phyloP scores from a whole-genome alignment of 768 basidiomycete species.

The Mycena epipterygia region DNA sequence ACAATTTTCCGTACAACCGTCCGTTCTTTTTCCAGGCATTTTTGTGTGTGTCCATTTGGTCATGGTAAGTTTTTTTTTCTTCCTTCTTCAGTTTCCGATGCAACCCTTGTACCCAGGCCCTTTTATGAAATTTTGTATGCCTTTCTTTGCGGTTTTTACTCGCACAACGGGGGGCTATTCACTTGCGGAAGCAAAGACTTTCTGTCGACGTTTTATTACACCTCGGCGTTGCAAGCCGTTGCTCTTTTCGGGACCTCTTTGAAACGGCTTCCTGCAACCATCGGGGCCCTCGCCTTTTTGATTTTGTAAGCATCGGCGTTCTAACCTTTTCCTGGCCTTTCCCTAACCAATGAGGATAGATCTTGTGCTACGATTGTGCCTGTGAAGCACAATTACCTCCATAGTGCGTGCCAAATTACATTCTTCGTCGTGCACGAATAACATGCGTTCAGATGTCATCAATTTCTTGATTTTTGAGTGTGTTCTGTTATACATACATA shows the following conservation, averaged over 20 bases:
- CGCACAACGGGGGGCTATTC: constrained; percentile 54
- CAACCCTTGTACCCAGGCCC: constrained; percentile 36
- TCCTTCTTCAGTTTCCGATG: background rate
- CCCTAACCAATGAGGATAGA: background rate
- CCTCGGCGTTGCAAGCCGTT: constrained; percentile 46
- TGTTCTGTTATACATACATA: constrained; percentile 68
- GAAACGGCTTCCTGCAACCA: constrained; percentile 57
- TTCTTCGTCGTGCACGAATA: background rate
- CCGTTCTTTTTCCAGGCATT: constrained; percentile 61
- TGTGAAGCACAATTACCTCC: background rate
- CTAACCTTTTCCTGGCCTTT: background rate
- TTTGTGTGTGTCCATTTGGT: constrained; percentile 62
- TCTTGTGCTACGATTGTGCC: constrained; percentile 30
- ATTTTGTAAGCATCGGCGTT: constrained; percentile 46
- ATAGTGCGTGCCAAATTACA: background rate
- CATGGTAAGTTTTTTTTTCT: constrained; percentile 52
- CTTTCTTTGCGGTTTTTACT: constrained; percentile 41
- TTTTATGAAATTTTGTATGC: constrained; percentile 47
- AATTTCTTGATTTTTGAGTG: constrained; percentile 68
- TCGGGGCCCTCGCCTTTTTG: constrained; percentile 54
- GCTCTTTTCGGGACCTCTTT: constrained; percentile 41
- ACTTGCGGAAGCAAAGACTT: constrained; percentile 61
- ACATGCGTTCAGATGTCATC: constrained; percentile 50
- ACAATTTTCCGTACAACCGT: constrained; percentile 65
- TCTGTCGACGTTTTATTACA: constrained; percentile 52